Base-by-base conservation (phyloP, 2,329 filamentous ascomycete genomes). In the Aspergillus texensis region DNA sequence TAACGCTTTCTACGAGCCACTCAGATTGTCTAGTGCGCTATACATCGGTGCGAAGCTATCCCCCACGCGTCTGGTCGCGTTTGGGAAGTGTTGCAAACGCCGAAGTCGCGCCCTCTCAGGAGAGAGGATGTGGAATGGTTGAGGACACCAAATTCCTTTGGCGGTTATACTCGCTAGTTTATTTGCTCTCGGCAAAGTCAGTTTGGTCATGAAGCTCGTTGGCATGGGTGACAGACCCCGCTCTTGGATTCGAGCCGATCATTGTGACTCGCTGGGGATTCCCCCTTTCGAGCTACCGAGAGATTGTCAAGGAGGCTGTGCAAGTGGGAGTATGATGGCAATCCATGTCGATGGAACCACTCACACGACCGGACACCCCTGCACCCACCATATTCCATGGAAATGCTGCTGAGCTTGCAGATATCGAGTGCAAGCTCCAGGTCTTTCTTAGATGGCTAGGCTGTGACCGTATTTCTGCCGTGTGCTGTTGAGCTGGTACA, bases 261-360 rank as follows among this genome's bases (percentile, higher is more conserved):
- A 28, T 39, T 55, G 32, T 50, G 57, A 59, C 57, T 53, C 58
- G 48, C 26, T 55, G 52, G 16, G 32, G 32, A 14, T 32, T 30
- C 34, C 58, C 57, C 58, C 48, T 45, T 60, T 60, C n/a, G 58
- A 58, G 41, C 36, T 48, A 14, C 34, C 45, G 32, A 21, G 32
- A 58, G 45, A 39, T 58, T 58, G 39, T 50, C 32, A 52, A 52
- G 58, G 58, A 60, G 58, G 58, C 58, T 60, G 58, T 60, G 58
- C 58, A 60, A 32, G 46, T 43, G 56, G 41, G 26, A 34, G 28
- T n/a, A 28, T 39, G 10, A 26, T 55, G 32, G 32, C 32, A 39
- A 55, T 39, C 21, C 52, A 36, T 52, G 48, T 32, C 24, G 32
- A 24, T 52, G 19, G 34, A 45, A 39, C 50, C 58, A 60, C n/a